Percentiles rank a stretch among this genome's conserved stretches.
These are phyloP conservation scores for Globisporangium heterothallicum DNA, from an alignment of 352 stramenopile genomes.

Conservation along the genomic window DNA sequence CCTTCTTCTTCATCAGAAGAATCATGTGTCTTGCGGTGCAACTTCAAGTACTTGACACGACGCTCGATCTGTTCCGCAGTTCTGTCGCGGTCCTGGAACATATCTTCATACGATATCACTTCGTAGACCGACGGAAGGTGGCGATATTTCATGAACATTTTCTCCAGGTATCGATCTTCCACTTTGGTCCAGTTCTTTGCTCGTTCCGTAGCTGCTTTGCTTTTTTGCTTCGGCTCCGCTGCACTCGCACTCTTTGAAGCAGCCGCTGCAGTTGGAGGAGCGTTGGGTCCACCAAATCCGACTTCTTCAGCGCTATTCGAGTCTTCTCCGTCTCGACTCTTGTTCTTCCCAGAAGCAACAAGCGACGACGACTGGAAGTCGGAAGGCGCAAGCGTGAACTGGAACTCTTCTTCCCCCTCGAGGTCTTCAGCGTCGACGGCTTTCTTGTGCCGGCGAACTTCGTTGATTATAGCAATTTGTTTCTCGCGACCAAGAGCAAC, in stretches of 20 bases:
- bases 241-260: slow-evolving; percentile 6
- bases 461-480: slow-evolving; percentile 49
- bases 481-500: slow-evolving; percentile 58
- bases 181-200: slow-evolving; percentile 82
- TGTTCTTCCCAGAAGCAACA: slow-evolving; percentile 14
- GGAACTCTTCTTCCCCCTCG: slow-evolving; percentile 76
- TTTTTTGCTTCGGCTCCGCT: slow-evolving; percentile 16
- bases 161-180: slow-evolving; percentile 76
- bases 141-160: slow-evolving; percentile 71
- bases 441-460: slow-evolving; percentile 62
- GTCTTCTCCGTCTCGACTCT: slow-evolving; percentile 3
- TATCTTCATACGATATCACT: slow-evolving; percentile 86
- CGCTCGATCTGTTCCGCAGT: slow-evolving; percentile 82
- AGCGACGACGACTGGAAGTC: slow-evolving; percentile 61
- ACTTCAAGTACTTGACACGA: slow-evolving; percentile 76
- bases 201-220: slow-evolving; percentile 34
- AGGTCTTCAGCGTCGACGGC: slow-evolving; percentile 70
- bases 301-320: not conserved
- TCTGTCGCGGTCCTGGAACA: slow-evolving; percentile 85
- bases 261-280: not conserved
- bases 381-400: slow-evolving; percentile 53
- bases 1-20: slow-evolving; percentile 47
- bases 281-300: not conserved
- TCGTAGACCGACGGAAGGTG: slow-evolving; percentile 83
- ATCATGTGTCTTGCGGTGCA: slow-evolving; percentile 69